A percentile compares a stretch with the other conserved stretches of the same genome.
These are phyloP conservation scores for Fusarium guadeloupense DNA, from an alignment of 2,329 filamentous ascomycete species.

Conservation along the genomic window DNA sequence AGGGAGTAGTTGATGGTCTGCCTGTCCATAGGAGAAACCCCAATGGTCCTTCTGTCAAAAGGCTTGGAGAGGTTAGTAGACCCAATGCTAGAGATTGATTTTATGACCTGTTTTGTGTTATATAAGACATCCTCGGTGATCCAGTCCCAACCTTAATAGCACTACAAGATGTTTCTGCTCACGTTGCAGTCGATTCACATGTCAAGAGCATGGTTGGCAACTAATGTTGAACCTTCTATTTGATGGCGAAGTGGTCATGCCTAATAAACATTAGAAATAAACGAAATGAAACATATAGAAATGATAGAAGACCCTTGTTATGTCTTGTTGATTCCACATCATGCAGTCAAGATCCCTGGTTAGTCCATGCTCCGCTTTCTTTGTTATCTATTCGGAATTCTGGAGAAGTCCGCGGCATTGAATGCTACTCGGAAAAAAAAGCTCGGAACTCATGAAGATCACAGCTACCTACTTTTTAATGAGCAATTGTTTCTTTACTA, in stretches of 20 bases:
- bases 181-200: no score
- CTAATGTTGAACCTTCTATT: no score
- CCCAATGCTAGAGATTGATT: not conserved
- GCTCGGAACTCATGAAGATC: not conserved
- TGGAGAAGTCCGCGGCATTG: not conserved
- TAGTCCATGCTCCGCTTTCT: not conserved
- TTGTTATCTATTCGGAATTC: not conserved
- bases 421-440: not conserved
- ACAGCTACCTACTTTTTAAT: no score
- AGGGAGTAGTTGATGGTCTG: constrained; percentile 1
- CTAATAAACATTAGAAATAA: not conserved
- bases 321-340: constrained; percentile 15
- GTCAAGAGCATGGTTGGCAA: no score
- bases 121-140: no score
- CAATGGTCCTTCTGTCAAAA: not conserved
- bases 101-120: no score
- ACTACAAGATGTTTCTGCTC: no score
- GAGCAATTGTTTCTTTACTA: no score
- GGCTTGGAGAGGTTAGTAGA: constrained; percentile 22
- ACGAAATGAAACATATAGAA: not conserved
- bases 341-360: not conserved
- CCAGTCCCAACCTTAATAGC: no score
- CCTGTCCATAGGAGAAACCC: not conserved
- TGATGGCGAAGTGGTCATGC: no score
- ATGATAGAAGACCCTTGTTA: not conserved